A percentile compares a stretch with the other conserved stretches of the same genome.
Conservation (phyloP, 257 asterid genomes). For the Nicotiana otophora region DNA sequence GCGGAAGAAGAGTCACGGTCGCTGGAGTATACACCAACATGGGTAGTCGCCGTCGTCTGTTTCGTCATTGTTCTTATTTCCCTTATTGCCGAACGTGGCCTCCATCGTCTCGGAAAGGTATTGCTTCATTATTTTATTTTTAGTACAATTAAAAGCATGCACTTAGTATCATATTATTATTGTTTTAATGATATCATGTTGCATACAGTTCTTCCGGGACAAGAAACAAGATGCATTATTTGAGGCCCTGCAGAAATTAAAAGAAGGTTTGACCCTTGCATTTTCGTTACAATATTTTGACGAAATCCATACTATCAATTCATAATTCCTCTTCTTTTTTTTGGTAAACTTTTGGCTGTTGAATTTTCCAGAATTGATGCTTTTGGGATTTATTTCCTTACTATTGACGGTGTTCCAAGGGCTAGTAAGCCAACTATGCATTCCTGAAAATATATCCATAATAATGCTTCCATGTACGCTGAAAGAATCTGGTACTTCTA, state of each 20-base stretch:
- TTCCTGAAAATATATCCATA: conserved; percentile 41
- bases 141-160: no score
- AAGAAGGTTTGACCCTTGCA: conserved; percentile 45
- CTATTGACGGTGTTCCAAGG: conserved; percentile 69
- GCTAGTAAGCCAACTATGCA: conserved; percentile 45
- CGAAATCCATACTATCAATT: no score
- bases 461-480: conserved; percentile 76
- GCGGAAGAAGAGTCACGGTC: conserved; percentile 36
- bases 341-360: background rate
- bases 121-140: no score
- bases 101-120: conserved; percentile 75
- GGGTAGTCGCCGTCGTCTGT: conserved; percentile 79
- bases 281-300: background rate
- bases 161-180: no score
- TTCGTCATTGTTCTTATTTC: conserved; percentile 68
- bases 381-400: conserved; percentile 83
- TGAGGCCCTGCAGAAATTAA: conserved; percentile 68
- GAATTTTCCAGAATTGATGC: conserved; percentile 70
- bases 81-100: conserved; percentile 56
- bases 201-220: conserved; percentile 43
- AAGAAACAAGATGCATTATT: conserved; percentile 44
- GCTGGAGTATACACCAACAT: conserved; percentile 67
- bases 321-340: no score
- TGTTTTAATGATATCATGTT: background rate
- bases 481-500: background rate